Conservation (phyloP, 257 asterid genomes). For the Rauvolfia tetraphylla region DNA sequence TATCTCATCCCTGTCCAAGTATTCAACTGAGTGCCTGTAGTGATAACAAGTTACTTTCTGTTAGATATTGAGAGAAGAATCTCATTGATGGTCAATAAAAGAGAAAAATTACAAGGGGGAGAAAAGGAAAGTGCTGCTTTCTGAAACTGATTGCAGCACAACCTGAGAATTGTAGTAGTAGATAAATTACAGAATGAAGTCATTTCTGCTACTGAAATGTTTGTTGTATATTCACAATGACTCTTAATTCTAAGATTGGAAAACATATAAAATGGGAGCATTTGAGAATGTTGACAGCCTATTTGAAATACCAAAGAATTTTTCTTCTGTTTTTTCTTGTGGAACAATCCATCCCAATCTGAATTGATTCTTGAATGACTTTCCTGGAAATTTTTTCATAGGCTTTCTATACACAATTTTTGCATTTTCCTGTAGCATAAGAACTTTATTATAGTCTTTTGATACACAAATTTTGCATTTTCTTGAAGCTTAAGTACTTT, state of each 20-base stretch:
- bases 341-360: background rate
- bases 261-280: background rate
- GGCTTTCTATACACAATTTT: background rate
- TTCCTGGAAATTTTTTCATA: background rate
- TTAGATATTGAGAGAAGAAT: background rate
- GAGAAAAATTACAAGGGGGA: background rate
- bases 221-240: too few species aligned
- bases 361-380: background rate
- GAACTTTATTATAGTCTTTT: background rate
- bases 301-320: background rate
- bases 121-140: background rate
- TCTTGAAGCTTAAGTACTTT: background rate
- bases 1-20: constrained; percentile 65
- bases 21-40: constrained; percentile 79
- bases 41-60: constrained; percentile 6
- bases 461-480: background rate
- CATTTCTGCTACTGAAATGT: background rate
- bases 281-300: background rate
- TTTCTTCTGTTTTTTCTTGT: background rate
- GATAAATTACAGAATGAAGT: background rate
- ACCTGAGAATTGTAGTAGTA: background rate
- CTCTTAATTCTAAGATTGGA: background rate
- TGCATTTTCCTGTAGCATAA: background rate
- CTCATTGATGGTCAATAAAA: background rate
- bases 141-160: background rate